Base-by-base conservation (phyloP, 345 rosid genomes). In the Hibiscus syriacus region DNA sequence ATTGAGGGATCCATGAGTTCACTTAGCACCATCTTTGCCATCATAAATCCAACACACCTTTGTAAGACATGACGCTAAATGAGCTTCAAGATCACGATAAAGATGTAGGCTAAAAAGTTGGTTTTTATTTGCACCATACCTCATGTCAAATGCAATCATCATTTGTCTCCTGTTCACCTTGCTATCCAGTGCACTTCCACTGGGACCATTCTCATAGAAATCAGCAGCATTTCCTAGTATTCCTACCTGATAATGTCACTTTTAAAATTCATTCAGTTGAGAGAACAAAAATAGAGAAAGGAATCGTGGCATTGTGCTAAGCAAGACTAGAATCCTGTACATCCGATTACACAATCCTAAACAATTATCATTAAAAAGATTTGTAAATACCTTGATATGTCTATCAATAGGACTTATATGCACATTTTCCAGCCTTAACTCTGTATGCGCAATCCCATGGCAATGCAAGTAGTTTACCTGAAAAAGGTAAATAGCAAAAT, bases 141-240 rank as follows among this genome's bases (percentile, higher is more conserved):
- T 84, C 96, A 90, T 89, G 80, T 93, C 97, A 86, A 93, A 93
- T 74, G 94, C 96, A 73, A 93, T 90, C 98, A 93, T 93, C 98
- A 93, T 93, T 76, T 76, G 83, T 59, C 97, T 76, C 69, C 96
- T 84, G 67, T 84, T 91, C 71, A 77, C 66, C 75, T 50, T 83
- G 77, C 62, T 78, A 64, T 90, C 90, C 53, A 72, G 38, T 25
- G 77, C 63, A 68, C 82, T 76, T 74, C 69, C 70, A 66, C 66
- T 81, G 26, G 84, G 56, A 67, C 87, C 82, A 74, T 85, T 90
- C 79, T 80, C 85, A 32, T 79, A 78, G 77, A 93, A 93, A 76
- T 90, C 96, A 70, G 95, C 90, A 56, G 98, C 96, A 81, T 93
- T 93, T 70, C 98, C 97, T 19, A 93, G 84, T 67, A 87, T 90